Evolutionary conservation across 371 early-diverging fungal genomes (phyloP), one percentile per base, ranked within the genome.

Genomic region (Coemansia sp.): DNA sequence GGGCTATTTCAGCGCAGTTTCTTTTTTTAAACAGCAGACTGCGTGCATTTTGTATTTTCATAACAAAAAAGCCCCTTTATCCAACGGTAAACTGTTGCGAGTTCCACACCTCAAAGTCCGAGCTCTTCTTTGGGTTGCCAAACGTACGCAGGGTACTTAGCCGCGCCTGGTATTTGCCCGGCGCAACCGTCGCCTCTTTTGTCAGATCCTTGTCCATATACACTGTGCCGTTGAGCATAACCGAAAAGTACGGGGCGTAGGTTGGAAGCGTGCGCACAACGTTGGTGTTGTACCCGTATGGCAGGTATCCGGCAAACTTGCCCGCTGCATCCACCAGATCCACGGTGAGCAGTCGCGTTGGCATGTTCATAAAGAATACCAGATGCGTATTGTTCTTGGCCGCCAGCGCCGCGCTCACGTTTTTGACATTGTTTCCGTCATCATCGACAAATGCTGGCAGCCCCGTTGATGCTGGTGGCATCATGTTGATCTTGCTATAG

Each of bases 81-180:
- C 11, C 7, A 39, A 39, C 9, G 11, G 11, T 24, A 24, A 72
- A 62, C 11, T 6, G 3, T 7, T 63, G 38, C n/a, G 74, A 65
- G 6, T 60, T 44, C 68, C 69, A 64, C 12, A 50, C 40, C 61
- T 74, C 55, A 24, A 59, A 74, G 42, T 74, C 74, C 2, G 37
- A 31, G 14, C 14, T 4, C 7, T 14, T 54, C 1, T 42, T 42
- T n/a, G 48, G 49, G 47, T 68, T 44, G 1, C 74, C 74, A 33
- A 68, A 33, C 2, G 62, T 64, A 0, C 62, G 39, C n/a, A 74
- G 51, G 0, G 58, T 65, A 8, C 31, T 12, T 31, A 74, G 18
- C 9, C 36, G 60, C 8, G 53, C 39, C 16, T 38, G 54, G 49
- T 74, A 74, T n/a, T 47, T 34, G 32, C 74, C 74, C 6, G 57